These are phyloP conservation scores for Alternaria triticimaculans DNA, from an alignment of 2,329 filamentous ascomycete genomes.

Conservation along the genomic window DNA sequence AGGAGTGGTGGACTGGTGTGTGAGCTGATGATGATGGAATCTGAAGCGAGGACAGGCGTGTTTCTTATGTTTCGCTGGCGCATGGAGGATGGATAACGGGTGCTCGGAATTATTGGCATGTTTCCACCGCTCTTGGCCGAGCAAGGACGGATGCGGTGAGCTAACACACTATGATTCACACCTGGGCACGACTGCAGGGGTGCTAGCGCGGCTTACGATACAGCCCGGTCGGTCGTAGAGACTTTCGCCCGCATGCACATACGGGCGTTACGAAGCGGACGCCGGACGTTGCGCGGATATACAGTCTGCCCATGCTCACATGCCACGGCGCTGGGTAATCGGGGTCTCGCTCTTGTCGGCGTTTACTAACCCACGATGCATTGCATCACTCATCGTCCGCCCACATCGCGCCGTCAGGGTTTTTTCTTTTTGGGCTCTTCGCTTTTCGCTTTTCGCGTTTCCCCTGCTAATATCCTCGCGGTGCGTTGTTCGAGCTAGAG, in stretches of 20 bases:
- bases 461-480: conserved; percentile 1
- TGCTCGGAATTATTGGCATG: conserved; percentile 35
- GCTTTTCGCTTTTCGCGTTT: conserved; percentile 7
- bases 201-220: conserved; percentile 16
- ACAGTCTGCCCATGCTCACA: neutral
- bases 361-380: conserved; percentile 26
- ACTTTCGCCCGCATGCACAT: conserved; percentile 12
- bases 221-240: conserved; percentile 11
- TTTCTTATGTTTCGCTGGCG: conserved; percentile 43
- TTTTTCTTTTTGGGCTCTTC: neutral
- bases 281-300: conserved; percentile 17
- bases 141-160: conserved; percentile 23
- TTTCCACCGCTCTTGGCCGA: conserved; percentile 37
- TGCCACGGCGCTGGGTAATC: conserved; percentile 4
- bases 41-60: conserved; percentile 28
- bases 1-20: conserved; percentile 12
- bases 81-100: conserved; percentile 34
- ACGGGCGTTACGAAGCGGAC: conserved; percentile 17
- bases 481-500: conserved; percentile 13
- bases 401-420: neutral
- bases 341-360: conserved; percentile 16
- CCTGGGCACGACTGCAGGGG: conserved; percentile 19
- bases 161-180: conserved; percentile 30
- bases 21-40: conserved; percentile 17
- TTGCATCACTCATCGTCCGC: conserved; percentile 17